These are phyloP conservation scores for Cucumis melo DNA, from an alignment of 306 rosid species.

Conservation along the genomic window DNA sequence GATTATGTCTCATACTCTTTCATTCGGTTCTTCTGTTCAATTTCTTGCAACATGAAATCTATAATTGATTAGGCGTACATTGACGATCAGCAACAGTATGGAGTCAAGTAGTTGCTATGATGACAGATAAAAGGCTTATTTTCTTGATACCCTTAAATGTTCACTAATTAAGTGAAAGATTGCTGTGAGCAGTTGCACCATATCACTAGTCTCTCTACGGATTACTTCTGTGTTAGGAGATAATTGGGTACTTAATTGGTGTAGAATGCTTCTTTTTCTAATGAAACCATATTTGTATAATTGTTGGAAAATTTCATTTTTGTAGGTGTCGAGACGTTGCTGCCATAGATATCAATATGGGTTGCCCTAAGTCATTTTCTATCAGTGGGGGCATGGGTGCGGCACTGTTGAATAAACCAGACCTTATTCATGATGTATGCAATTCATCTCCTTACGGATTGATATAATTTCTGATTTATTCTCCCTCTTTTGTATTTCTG, in stretches of 20 bases:
- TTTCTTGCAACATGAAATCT: background rate
- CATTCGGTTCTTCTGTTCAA: background rate
- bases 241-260: background rate
- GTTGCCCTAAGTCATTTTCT: conserved; percentile 87
- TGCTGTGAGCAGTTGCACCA: background rate
- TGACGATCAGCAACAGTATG: background rate
- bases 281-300: background rate
- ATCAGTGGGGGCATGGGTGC: conserved; percentile 95
- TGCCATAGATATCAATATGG: conserved; percentile 89
- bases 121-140: background rate
- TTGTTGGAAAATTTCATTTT: background rate
- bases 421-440: conserved; percentile 71
- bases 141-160: background rate
- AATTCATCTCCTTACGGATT: conserved; percentile 1
- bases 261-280: conserved; percentile 1
- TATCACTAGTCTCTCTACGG: background rate
- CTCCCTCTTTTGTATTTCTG: background rate
- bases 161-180: background rate
- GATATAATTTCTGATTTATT: conserved; percentile 1
- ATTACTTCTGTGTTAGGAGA: background rate
- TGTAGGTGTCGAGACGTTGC: conserved; percentile 73
- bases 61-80: background rate
- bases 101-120: background rate
- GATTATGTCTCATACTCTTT: background rate
- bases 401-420: conserved; percentile 63